A percentile compares a stretch with the other conserved stretches of the same genome.
Conservation (phyloP, 2,329 filamentous ascomycete species). For the Fusarium nygamai region DNA sequence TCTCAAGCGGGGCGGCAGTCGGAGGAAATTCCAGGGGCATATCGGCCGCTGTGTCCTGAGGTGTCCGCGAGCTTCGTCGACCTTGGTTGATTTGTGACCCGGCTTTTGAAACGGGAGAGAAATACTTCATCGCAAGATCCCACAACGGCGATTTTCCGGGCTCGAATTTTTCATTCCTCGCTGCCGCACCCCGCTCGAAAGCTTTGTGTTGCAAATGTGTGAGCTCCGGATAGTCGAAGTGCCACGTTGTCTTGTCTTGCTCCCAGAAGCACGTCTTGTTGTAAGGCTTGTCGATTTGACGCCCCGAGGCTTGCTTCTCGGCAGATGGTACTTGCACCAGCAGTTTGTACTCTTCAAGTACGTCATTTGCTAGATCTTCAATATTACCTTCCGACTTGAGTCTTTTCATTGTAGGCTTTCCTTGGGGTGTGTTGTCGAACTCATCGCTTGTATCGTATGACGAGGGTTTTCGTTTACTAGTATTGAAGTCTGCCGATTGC, state of each 20-base stretch:
- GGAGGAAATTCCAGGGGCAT: constrained; percentile 44
- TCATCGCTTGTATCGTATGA: constrained; percentile 63
- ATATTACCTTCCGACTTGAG: constrained; percentile 61
- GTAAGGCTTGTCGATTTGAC: constrained; percentile 67
- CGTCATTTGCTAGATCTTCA: constrained; percentile 48
- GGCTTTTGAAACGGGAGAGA: constrained; percentile 56
- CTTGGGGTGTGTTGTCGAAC: constrained; percentile 49
- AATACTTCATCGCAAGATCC: constrained; percentile 67
- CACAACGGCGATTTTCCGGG: constrained; percentile 63
- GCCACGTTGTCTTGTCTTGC: constrained; percentile 65
- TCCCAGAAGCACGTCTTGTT: constrained; percentile 69
- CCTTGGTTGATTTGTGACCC: constrained; percentile 18
- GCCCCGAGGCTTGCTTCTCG: constrained; percentile 59
- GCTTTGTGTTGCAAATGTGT: constrained; percentile 66
- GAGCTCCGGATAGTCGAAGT: constrained; percentile 72
- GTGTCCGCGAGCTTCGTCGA: constrained; percentile 18
- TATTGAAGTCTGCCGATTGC: constrained; percentile 52
- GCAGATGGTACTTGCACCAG: constrained; percentile 62
- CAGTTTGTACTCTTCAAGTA: constrained; percentile 57
- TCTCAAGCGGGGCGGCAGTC: constrained; percentile 44
- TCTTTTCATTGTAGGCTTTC: constrained; percentile 64
- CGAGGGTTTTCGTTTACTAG: constrained; percentile 66
- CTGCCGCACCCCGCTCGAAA: constrained; percentile 62
- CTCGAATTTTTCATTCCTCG: constrained; percentile 62
- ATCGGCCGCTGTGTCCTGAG: constrained; percentile 38